Evolutionary conservation across 768 basidiomycete genomes (phyloP).

Genomic region (Symmetrospora coprosmae): DNA sequence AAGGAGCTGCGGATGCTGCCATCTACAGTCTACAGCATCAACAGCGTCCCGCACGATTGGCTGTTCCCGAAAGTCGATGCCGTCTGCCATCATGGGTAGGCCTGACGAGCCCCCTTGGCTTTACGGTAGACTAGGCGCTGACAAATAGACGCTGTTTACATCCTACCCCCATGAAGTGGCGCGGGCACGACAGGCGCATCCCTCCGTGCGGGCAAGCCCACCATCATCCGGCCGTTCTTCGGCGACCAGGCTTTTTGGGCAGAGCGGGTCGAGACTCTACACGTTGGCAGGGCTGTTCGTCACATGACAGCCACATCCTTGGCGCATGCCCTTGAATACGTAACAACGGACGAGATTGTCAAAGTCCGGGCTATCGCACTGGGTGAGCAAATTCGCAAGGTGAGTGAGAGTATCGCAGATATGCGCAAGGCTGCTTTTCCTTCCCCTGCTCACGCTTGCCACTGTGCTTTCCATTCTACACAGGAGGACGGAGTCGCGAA

Average conservation of each 20-base stretch:
- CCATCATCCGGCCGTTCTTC: constrained; percentile 93
- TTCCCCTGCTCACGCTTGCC: not conserved
- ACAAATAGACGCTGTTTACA: too few relatives aligned
- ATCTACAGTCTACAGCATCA: constrained; percentile 66
- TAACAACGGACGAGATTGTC: constrained; percentile 78
- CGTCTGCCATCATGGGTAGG: constrained; percentile 80
- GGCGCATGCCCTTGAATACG: constrained; percentile 59
- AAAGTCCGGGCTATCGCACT: constrained; percentile 68
- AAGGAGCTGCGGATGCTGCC: constrained; percentile 51
- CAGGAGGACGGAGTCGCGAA: constrained; percentile 89
- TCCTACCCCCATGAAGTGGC: too few relatives aligned
- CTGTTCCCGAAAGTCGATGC: constrained; percentile 83
- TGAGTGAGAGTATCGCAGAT: too few relatives aligned
- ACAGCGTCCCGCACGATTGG: constrained; percentile 62
- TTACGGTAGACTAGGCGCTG: too few relatives aligned
- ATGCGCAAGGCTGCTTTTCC: too few relatives aligned
- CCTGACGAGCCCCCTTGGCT: too few relatives aligned
- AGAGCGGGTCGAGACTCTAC: constrained; percentile 90
- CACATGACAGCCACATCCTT: constrained; percentile 69
- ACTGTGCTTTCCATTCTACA: not conserved
- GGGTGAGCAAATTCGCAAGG: constrained; percentile 73
- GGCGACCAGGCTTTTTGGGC: constrained; percentile 98
- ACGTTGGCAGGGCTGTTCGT: constrained; percentile 72
- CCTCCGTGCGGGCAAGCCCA: constrained; percentile 67
- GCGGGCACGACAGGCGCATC: constrained; percentile 34